phyloP scores from a whole-genome alignment of 2,329 filamentous ascomycete species.

The Aspergillus fijiensis region DNA sequence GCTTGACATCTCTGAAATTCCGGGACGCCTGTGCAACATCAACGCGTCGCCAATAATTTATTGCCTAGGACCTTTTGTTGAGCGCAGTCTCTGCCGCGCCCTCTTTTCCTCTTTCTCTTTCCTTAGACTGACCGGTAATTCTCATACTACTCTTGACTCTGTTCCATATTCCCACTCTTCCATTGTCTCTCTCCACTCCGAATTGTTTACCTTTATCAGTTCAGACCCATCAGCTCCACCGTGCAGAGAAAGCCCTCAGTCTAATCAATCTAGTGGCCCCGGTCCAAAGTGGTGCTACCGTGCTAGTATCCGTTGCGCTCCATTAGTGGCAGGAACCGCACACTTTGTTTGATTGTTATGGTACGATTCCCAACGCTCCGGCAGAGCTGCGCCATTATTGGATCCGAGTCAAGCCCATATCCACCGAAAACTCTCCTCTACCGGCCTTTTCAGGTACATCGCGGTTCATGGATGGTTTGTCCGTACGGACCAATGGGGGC shows the following conservation, averaged over 20 bases:
- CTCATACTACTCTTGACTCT: background rate
- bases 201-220: background rate
- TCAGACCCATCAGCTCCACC: slow-evolving; percentile 1
- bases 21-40: slow-evolving; percentile 11
- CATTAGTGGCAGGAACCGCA: slow-evolving; percentile 6
- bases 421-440: background rate
- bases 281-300: slow-evolving; percentile 2
- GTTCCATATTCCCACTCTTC: background rate
- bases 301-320: slow-evolving; percentile 2
- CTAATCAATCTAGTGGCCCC: slow-evolving; percentile 3
- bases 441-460: background rate
- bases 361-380: slow-evolving; percentile 4
- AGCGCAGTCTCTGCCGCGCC: too few species aligned
- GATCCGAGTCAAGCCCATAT: background rate
- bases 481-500: too few species aligned
- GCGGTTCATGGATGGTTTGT: background rate
- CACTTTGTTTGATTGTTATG: background rate
- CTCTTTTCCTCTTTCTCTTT: background rate
- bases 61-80: too few species aligned
- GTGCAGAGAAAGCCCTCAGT: background rate
- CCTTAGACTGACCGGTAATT: background rate
- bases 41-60: too few species aligned
- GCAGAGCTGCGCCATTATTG: background rate
- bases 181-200: background rate
- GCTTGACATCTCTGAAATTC: slow-evolving; percentile 16